Conservation (phyloP, 345 rosid species). For the Eucalyptus microcorys region DNA sequence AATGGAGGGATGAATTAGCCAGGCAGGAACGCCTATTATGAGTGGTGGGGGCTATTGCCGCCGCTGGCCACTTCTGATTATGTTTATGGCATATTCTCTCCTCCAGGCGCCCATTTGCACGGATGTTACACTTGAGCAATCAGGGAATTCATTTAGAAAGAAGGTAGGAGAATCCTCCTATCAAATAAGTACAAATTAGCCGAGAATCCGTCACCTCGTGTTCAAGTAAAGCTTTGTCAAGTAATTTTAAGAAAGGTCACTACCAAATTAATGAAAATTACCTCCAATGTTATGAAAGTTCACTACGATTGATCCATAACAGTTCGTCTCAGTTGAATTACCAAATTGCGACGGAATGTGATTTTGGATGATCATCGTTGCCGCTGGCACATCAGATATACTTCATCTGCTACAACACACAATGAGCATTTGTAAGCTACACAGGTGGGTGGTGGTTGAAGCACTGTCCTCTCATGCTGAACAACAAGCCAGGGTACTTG, state of each 20-base stretch:
- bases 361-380: background rate
- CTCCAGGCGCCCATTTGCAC: background rate
- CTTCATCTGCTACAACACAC: background rate
- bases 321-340: background rate
- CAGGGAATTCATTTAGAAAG: background rate
- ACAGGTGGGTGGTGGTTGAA: background rate
- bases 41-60: background rate
- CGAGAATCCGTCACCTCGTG: background rate
- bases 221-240: background rate
- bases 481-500: background rate
- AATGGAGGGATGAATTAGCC: background rate
- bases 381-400: background rate
- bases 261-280: background rate
- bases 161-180: background rate
- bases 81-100: background rate
- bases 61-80: background rate
- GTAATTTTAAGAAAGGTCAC: background rate
- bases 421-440: background rate
- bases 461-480: background rate
- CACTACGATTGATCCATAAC: background rate
- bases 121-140: background rate
- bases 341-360: background rate
- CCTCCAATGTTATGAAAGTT: background rate
- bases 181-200: background rate
- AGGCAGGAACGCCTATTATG: background rate